Base-by-base conservation (phyloP, 2,329 filamentous ascomycete genomes). In the Aspergillus clavatus region DNA sequence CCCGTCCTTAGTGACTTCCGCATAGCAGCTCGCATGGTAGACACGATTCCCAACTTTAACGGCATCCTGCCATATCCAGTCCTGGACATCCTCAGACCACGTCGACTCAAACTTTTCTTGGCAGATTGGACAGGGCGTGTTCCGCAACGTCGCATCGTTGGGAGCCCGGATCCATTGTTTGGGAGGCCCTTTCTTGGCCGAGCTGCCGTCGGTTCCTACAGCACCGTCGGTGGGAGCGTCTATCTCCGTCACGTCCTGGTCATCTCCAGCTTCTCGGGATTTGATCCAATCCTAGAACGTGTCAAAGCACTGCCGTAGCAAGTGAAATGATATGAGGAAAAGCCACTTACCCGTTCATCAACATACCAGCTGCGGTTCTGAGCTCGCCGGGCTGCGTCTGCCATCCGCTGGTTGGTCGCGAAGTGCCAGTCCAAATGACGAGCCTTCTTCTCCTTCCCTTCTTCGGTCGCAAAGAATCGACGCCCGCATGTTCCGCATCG, bases 381-480 rank as follows among this genome's bases (percentile, higher is more conserved):
- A 24, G 87, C 89, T 50, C 88, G 81, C 64, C 88, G 91, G 60
- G 88, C 83, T 11, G 87, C 84, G 56, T 97, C 91, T 2, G 83
- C 83, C 69, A 94, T 88, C 37, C 89, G 84, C 60, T 90, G 86
- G 61, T 96, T 91, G 19, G 91, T 90, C 45, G 86, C 84, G 72
- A 98, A 98, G 68, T 98, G 93, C 93, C 93, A 98, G 69, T 98
- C 93, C 75, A 98, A 84, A 64, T 98, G 93, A 3, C 85, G 82
- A 19, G 84, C 87, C 72, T 97, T 97, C 73, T 86, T 87, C 62
- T 84, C 83, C 58, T 82, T 86, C 10, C 91, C 91, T 53, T 87
- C 82, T 10, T 83, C 81, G 39, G 87, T 87, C 4, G 80, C 80
- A 43, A 79, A 79, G 66, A 98, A 98, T 2, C 93, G 84, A 48